Conservation (phyloP, 73 alveolate genomes). For the Stentor roeselii region DNA sequence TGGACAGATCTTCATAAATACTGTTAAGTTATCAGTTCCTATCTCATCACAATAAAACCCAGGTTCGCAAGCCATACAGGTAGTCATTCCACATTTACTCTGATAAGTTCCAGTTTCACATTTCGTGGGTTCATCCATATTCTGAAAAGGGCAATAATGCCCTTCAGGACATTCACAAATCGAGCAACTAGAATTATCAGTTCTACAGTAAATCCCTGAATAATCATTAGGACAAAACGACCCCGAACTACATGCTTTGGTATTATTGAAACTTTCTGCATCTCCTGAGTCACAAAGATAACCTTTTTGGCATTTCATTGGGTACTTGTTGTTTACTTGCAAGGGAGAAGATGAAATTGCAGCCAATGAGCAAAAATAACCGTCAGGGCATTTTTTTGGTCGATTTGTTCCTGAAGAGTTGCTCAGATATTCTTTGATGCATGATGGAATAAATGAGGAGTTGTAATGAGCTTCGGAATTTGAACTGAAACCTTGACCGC, state of each 20-base stretch:
- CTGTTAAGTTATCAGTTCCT: background rate
- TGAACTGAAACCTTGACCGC: background rate
- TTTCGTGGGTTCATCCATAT: background rate
- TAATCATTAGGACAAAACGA: background rate
- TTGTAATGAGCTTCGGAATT: background rate
- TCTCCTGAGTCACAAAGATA: constrained; percentile 8
- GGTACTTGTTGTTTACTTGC: background rate
- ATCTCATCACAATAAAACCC: background rate
- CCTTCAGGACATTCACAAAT: background rate
- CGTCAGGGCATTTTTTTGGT: background rate
- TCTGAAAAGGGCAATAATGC: background rate
- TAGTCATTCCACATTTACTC: background rate
- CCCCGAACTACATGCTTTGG: background rate
- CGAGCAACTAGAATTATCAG: background rate
- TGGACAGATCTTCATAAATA: background rate
- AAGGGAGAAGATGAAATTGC: background rate
- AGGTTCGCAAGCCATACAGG: background rate
- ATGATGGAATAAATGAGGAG: background rate
- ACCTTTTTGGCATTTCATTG: background rate
- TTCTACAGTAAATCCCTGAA: background rate
- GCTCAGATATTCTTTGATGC: background rate
- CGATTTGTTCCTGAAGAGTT: background rate
- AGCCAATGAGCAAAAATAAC: background rate
- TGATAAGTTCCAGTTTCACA: constrained; percentile 12
- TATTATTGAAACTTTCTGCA: background rate